Percentiles rank a stretch among this genome's conserved stretches.
Evolutionary conservation across 345 rosid genomes (phyloP).

Genomic region (Euphorbia peplus): DNA sequence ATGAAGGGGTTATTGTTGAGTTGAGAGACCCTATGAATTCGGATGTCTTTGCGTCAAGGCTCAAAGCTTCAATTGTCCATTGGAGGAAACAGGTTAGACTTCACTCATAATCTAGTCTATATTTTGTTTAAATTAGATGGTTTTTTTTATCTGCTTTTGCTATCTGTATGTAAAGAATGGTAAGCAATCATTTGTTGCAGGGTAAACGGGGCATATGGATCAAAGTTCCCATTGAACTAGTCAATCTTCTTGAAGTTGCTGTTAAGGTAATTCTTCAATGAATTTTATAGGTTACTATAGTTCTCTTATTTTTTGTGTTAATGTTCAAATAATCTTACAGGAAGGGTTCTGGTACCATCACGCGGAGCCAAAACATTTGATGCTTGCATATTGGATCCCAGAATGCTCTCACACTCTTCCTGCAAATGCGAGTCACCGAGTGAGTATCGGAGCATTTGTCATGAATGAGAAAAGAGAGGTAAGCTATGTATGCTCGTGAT

Average conservation of each 20-base stretch:
- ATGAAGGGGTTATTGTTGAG: slow-evolving; percentile 72
- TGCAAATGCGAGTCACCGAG: slow-evolving; percentile 83
- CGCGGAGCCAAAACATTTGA: slow-evolving; percentile 74
- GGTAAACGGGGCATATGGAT: slow-evolving; percentile 90
- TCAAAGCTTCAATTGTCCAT: slow-evolving; percentile 48
- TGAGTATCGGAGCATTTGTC: slow-evolving; percentile 70
- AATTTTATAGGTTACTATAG: background rate
- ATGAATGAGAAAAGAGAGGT: slow-evolving; percentile 80
- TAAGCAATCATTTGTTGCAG: slow-evolving; percentile 32
- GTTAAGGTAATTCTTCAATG: slow-evolving; percentile 47
- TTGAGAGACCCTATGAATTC: slow-evolving; percentile 57
- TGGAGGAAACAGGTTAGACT: slow-evolving; percentile 65
- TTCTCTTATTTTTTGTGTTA: background rate
- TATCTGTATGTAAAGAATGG: background rate
- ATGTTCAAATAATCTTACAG: slow-evolving; percentile 35
- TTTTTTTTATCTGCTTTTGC: background rate
- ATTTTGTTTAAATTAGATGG: background rate
- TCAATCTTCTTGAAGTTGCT: slow-evolving; percentile 64
- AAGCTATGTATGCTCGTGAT: slow-evolving; percentile 2
- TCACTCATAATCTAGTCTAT: background rate
- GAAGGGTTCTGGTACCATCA: slow-evolving; percentile 94
- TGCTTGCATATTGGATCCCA: slow-evolving; percentile 89
- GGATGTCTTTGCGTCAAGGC: slow-evolving; percentile 46
- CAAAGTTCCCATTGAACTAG: slow-evolving; percentile 64
- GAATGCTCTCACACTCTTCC: slow-evolving; percentile 59